Evolutionary conservation across 208 protist species (phyloP), one percentile per base, ranked within the genome.

Genomic region (Polymyxa betae): DNA sequence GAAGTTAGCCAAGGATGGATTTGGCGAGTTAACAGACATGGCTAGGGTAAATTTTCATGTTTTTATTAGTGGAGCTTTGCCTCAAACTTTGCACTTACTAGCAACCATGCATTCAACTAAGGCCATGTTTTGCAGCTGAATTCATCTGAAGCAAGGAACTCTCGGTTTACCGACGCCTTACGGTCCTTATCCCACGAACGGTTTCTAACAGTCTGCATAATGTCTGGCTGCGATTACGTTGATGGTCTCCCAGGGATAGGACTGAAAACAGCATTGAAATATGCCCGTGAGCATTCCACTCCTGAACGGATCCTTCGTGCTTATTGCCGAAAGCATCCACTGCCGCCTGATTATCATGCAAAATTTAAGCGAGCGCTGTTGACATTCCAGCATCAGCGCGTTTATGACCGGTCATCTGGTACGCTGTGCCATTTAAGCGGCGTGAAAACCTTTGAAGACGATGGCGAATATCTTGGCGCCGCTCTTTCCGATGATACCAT

Each of bases 221-320:
- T 99, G 72, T 94, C 96, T 10, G 98, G 98, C 10, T 99, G 98
- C 92, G 98, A 99, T 93, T 99, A 99, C 92, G 90, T 98, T 38
- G 91, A 95, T 0, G 97, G 95, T 52, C 89, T 99, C 10, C 92
- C 91, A 35, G 94, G 95, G 64, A 95, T 99, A 88, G 98, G 97
- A 0, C 88, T 99, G 32, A 98, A 97, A 92, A 98, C 93, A 32
- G 96, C 98, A 0, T 95, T 97, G 89, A 94, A 93, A 44, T 92
- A 98, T 24, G 91, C 98, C 38, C 49, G 77, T 20, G 29, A 49
- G 35, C 77, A 89, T 72, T 41, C 88, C 49, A 20, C 49, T 88
- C 66, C 38, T 54, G 41, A 44, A 43, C 66, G 64, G 43, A 66
- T 92, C 16, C 29, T 91, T 5, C 40, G 32, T 46, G 38, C 32